A percentile compares a stretch with the other conserved stretches of the same genome.
Conservation (phyloP, 1,284 basidiomycete species). For the Hemileia vastatrix region DNA sequence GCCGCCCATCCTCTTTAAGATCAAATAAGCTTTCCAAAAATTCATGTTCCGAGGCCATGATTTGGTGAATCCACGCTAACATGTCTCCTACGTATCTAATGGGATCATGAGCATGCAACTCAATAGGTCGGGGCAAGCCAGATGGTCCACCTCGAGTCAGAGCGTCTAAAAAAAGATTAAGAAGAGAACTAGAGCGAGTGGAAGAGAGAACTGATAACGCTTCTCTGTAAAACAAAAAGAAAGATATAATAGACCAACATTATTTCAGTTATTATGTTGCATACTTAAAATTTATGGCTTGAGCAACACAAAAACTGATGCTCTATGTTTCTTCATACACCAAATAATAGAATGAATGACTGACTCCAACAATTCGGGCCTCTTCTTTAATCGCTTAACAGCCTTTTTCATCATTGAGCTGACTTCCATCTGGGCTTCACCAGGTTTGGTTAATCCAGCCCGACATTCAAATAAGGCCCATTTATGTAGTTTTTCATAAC, state of each 20-base stretch:
- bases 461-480: constrained; percentile 81
- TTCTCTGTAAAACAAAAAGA: constrained; percentile 52
- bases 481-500: constrained; percentile 75
- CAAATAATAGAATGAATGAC: constrained; percentile 37
- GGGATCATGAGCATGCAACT: constrained; percentile 93
- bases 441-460: constrained; percentile 53
- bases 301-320: constrained; percentile 1
- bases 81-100: constrained; percentile 94
- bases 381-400: constrained; percentile 59
- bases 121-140: constrained; percentile 82
- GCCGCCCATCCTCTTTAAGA: constrained; percentile 55
- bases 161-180: constrained; percentile 71
- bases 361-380: constrained; percentile 69
- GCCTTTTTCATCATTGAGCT: constrained; percentile 61
- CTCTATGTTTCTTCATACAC: no score
- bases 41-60: constrained; percentile 86
- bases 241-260: not conserved
- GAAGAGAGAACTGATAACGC: constrained; percentile 65
- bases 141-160: constrained; percentile 80
- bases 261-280: not conserved
- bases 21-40: constrained; percentile 76
- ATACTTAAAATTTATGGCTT: not conserved
- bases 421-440: constrained; percentile 71
- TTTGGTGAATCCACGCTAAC: constrained; percentile 97
- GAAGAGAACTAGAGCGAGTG: constrained; percentile 68